Percentiles rank a stretch among this genome's conserved stretches.
Evolutionary conservation across 2,329 filamentous ascomycete species (phyloP).

Genomic region (Pseudocercospora pini-densiflorae): DNA sequence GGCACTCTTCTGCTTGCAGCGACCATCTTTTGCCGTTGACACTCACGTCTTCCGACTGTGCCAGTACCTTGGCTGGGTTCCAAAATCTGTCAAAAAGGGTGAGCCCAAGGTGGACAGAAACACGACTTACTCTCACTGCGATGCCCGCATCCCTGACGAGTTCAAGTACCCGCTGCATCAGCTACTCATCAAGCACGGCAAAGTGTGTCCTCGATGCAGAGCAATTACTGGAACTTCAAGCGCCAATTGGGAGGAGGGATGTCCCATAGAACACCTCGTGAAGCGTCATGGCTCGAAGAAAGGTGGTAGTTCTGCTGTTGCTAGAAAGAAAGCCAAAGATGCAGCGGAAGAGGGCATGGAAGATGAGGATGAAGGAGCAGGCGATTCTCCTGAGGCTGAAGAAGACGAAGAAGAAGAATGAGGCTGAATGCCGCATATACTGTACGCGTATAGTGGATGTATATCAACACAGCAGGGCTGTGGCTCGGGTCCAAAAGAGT

Average conservation of each 20-base stretch:
- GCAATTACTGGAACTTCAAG: conserved; percentile 65
- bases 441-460: not conserved
- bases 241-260: conserved; percentile 66
- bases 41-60: conserved; percentile 69
- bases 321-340: conserved; percentile 61
- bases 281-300: conserved; percentile 61
- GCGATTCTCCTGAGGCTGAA: conserved; percentile 39
- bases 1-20: conserved; percentile 66
- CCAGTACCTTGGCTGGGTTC: conserved; percentile 66
- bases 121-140: conserved; percentile 63
- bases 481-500: not conserved
- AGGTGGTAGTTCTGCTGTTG: conserved; percentile 39
- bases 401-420: conserved; percentile 28
- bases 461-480: not conserved
- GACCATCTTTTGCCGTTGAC: conserved; percentile 68
- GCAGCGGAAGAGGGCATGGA: conserved; percentile 74
- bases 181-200: conserved; percentile 66
- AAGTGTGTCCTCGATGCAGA: conserved; percentile 63
- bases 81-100: conserved; percentile 48
- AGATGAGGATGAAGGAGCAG: conserved; percentile 71
- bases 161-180: conserved; percentile 68
- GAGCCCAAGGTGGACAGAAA: conserved; percentile 53
- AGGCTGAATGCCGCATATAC: not conserved
- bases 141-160: conserved; percentile 64
- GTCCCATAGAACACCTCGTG: conserved; percentile 67